Conservation (phyloP, 1,284 basidiomycete genomes). For the Hortiboletus rubellus region DNA sequence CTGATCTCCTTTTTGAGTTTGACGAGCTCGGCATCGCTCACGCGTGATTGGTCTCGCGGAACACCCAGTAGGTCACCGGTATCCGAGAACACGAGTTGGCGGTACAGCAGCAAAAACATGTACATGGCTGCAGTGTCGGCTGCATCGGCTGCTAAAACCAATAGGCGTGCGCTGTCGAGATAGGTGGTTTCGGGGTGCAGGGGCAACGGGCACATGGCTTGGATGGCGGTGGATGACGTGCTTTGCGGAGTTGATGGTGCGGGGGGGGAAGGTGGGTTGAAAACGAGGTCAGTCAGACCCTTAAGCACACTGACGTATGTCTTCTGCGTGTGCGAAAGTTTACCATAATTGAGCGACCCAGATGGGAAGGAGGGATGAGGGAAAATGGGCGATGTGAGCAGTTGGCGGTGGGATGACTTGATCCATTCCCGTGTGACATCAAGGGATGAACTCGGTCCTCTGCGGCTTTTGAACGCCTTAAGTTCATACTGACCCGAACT, state of each 20-base stretch:
- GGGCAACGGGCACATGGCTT: conserved; percentile 40
- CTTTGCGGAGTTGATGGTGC: conserved; percentile 29
- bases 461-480: conserved; percentile 68
- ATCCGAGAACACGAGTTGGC: conserved; percentile 63
- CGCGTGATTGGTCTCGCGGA: conserved; percentile 33
- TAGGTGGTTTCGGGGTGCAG: conserved; percentile 81
- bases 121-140: conserved; percentile 76
- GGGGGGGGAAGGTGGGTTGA: conserved; percentile 53
- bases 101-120: conserved; percentile 80
- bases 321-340: conserved; percentile 52
- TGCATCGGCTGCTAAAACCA: conserved; percentile 69
- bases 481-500: conserved; percentile 82
- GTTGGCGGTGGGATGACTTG: conserved; percentile 40
- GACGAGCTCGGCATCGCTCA: conserved; percentile 51
- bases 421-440: conserved; percentile 68
- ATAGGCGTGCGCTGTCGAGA: conserved; percentile 77
- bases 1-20: conserved; percentile 75
- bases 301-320: conserved; percentile 58
- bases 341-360: conserved; percentile 41
- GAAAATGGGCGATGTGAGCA: conserved; percentile 40
- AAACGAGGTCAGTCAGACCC: conserved; percentile 71
- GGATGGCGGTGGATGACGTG: conserved; percentile 35
- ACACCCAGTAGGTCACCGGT: conserved; percentile 25
- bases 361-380: conserved; percentile 44
- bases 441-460: conserved; percentile 50